Evolutionary conservation across 129 eudicot genomes (phyloP).

Genomic region (Chrysanthemum seticuspe): DNA sequence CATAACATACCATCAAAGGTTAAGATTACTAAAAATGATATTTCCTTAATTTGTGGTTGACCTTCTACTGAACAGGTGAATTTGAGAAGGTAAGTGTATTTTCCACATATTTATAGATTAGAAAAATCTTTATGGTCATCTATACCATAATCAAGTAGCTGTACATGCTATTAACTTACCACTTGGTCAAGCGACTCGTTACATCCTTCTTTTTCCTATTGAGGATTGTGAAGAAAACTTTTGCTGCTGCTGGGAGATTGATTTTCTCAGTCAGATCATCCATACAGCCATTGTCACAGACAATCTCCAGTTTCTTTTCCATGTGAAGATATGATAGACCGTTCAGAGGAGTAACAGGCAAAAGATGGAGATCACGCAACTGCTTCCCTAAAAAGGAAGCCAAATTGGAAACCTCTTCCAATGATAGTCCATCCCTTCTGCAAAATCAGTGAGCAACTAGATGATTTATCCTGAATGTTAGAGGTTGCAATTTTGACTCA

Average conservation of each 20-base stretch:
- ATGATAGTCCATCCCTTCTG: constrained; percentile 72
- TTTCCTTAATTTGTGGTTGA: too few relatives aligned
- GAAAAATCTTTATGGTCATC: background rate
- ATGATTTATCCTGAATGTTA: background rate
- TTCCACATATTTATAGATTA: background rate
- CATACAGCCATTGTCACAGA: constrained; percentile 25
- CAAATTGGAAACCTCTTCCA: constrained; percentile 53
- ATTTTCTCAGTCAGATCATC: constrained; percentile 26
- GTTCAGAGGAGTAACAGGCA: constrained; percentile 55
- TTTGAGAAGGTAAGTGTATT: background rate
- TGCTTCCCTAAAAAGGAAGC: constrained; percentile 92
- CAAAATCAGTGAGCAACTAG: constrained; percentile 19
- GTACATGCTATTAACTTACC: constrained; percentile 43
- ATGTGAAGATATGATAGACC: constrained; percentile 25
- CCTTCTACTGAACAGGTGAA: too few relatives aligned
- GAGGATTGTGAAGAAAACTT: constrained; percentile 49
- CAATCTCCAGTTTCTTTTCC: constrained; percentile 26
- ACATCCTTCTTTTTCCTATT: constrained; percentile 63
- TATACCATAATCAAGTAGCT: background rate
- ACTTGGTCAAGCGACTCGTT: constrained; percentile 54
- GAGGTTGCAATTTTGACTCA: background rate
- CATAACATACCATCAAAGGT: too few relatives aligned
- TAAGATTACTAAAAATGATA: too few relatives aligned
- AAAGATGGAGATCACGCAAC: constrained; percentile 72
- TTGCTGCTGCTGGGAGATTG: constrained; percentile 49